Conservation (phyloP, 345 rosid species). For the Salix caprea region DNA sequence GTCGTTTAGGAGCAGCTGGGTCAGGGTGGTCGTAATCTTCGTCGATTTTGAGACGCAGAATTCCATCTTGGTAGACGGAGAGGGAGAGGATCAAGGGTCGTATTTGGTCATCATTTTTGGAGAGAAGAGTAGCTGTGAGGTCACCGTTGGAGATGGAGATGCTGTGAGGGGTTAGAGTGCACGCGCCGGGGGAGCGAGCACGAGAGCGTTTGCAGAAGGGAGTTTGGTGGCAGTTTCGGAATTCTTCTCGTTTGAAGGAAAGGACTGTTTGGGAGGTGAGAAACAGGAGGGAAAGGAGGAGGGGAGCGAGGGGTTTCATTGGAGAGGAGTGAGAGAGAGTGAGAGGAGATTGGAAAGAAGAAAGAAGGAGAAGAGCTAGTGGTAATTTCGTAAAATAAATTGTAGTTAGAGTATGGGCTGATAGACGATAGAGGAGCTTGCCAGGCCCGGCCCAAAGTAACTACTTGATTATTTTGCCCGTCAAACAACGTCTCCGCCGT, state of each 20-base stretch:
- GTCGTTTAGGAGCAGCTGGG: slow-evolving; percentile 48
- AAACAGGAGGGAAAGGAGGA: slow-evolving; percentile 38
- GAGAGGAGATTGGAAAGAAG: not conserved
- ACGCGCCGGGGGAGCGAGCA: slow-evolving; percentile 61
- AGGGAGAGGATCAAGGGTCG: slow-evolving; percentile 65
- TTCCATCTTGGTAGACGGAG: slow-evolving; percentile 61
- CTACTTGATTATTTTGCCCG: no score
- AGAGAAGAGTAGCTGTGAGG: slow-evolving; percentile 66
- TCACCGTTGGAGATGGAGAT: slow-evolving; percentile 67
- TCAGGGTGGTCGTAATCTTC: slow-evolving; percentile 61
- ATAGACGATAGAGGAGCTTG: no score
- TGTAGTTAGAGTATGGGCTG: no score
- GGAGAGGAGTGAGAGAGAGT: not conserved
- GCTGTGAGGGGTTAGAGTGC: slow-evolving; percentile 42
- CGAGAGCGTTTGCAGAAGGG: slow-evolving; percentile 98
- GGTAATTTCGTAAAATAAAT: no score
- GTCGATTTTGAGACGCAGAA: slow-evolving; percentile 71
- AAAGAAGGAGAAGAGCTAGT: not conserved
- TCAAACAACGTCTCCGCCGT: no score
- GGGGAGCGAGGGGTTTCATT: slow-evolving; percentile 11
- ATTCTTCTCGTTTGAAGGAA: slow-evolving; percentile 96
- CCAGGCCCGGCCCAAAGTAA: no score
- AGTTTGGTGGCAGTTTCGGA: slow-evolving; percentile 83
- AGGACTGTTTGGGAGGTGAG: slow-evolving; percentile 36
- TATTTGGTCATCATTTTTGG: slow-evolving; percentile 34